Evolutionary conservation across 225 moss, liverwort and hornwort species (phyloP).

Genomic region (Straminergon stramineum): DNA sequence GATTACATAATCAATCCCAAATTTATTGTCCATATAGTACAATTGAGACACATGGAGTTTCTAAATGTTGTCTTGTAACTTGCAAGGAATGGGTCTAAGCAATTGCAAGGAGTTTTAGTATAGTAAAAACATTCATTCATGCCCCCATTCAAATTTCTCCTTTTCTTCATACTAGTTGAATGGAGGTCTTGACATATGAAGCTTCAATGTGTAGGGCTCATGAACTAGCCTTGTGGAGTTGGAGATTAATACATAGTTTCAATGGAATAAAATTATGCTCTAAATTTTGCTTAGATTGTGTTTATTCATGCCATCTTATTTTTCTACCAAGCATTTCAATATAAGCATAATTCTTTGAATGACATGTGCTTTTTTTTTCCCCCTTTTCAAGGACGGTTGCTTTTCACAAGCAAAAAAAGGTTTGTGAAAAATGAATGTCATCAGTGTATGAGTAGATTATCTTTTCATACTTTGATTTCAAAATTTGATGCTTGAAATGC

Average conservation of each 20-base stretch:
- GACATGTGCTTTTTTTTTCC: fast-evolving
- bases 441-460: not conserved
- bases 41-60: not conserved
- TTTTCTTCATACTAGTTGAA: not conserved
- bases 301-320: too few species aligned
- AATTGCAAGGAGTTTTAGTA: too few species aligned
- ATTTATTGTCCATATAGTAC: not conserved
- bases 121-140: not conserved
- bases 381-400: too few species aligned
- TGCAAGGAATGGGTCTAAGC: not conserved
- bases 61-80: not conserved
- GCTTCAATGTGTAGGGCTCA: not conserved
- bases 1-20: not conserved
- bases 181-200: not conserved
- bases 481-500: not conserved
- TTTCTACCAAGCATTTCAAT: not conserved
- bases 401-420: not conserved
- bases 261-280: not conserved
- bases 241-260: not conserved
- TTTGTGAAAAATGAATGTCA: not conserved
- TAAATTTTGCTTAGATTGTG: not conserved
- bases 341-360: not conserved
- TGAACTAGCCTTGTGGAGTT: not conserved
- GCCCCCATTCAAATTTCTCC: not conserved
- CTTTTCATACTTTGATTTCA: not conserved